Evolutionary conservation across 129 eudicot species (phyloP).

Genomic region (Erigeron canadensis): DNA sequence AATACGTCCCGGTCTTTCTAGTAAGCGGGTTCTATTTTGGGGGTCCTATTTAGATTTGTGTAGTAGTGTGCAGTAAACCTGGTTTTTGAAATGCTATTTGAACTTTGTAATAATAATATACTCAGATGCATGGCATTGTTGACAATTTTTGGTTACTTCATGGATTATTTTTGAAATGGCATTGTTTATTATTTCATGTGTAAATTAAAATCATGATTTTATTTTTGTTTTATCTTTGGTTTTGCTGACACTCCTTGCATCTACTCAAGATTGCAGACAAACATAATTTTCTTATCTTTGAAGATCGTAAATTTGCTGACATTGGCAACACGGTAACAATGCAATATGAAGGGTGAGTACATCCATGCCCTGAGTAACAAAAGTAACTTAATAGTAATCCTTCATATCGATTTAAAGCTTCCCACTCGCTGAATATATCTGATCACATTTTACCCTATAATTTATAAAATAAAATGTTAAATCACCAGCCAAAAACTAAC

Average conservation of each 20-base stretch:
- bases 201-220: background rate
- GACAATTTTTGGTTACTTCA: background rate
- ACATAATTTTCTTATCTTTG: conserved; percentile 87
- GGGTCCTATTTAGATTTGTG: too few relatives aligned
- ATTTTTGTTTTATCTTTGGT: background rate
- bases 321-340: conserved; percentile 94
- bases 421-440: too few relatives aligned
- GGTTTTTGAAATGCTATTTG: background rate
- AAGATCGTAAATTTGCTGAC: conserved; percentile 95
- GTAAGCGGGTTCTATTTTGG: too few relatives aligned
- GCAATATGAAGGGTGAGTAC: conserved; percentile 90
- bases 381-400: background rate
- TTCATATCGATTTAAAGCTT: background rate
- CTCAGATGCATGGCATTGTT: background rate
- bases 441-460: background rate
- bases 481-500: conserved; percentile 6
- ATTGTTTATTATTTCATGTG: too few relatives aligned
- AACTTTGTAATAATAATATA: background rate
- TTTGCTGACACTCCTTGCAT: conserved; percentile 25
- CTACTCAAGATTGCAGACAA: conserved; percentile 79
- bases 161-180: background rate
- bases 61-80: background rate
- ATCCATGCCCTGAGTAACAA: background rate
- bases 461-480: background rate
- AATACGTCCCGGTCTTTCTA: too few relatives aligned